phyloP scores from a whole-genome alignment of 2,329 filamentous ascomycete genomes.

The Alternaria sp. region DNA sequence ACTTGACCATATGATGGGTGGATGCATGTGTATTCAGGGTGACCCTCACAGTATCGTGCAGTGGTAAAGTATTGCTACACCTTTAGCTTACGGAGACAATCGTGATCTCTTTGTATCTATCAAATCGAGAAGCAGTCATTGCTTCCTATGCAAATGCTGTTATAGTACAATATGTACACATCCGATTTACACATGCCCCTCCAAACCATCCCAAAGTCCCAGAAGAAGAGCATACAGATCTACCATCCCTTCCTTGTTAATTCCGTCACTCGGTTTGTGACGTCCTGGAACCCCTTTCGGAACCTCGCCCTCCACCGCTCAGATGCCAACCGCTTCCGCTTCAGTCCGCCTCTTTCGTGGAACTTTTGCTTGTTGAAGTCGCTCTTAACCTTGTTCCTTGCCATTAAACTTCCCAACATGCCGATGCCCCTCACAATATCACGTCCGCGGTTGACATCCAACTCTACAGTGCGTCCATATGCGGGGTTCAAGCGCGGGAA shows the following conservation, averaged over 20 bases:
- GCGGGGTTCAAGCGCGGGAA: conserved; percentile 47
- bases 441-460: conserved; percentile 43
- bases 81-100: background rate
- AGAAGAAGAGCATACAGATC: background rate
- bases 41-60: background rate
- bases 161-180: conserved; percentile 5
- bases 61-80: background rate
- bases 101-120: background rate
- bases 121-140: background rate
- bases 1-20: background rate
- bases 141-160: conserved; percentile 1
- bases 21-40: background rate
- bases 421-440: conserved; percentile 58
- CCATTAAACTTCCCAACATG: conserved; percentile 50
- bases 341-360: conserved; percentile 77
- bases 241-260: conserved; percentile 83
- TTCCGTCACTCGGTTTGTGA: conserved; percentile 69
- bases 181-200: background rate
- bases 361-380: conserved; percentile 68
- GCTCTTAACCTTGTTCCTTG: conserved; percentile 63
- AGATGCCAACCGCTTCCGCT: conserved; percentile 75
- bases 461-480: conserved; percentile 50
- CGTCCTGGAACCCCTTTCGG: conserved; percentile 69
- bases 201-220: background rate
- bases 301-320: conserved; percentile 74